A percentile compares a stretch with the other conserved stretches of the same genome.
phyloP scores from a whole-genome alignment of 306 rosid genomes.

The Citrullus amarus region DNA sequence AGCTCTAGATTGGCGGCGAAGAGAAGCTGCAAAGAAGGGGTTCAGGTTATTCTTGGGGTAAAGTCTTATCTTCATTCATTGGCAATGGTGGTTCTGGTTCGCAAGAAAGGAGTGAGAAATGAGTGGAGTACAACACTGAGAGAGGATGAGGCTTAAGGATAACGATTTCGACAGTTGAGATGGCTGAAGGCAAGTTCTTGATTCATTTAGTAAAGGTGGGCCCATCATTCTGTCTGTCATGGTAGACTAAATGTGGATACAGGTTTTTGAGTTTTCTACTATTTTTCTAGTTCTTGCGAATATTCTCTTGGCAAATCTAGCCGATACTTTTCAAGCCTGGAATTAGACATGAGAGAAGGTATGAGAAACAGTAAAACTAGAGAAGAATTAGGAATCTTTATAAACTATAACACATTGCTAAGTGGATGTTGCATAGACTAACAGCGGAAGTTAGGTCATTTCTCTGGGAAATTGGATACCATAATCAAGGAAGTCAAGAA shows the following conservation, averaged over 20 bases:
- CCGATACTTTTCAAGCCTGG: neutral
- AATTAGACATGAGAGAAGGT: neutral
- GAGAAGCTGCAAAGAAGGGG: neutral
- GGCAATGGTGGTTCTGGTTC: neutral
- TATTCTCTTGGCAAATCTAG: neutral
- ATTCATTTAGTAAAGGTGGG: neutral
- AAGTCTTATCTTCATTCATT: conserved; percentile 7
- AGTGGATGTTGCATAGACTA: conserved; percentile 16
- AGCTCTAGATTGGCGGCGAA: neutral
- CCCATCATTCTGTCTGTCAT: neutral
- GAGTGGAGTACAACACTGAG: neutral
- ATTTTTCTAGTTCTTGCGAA: neutral
- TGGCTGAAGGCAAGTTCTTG: neutral
- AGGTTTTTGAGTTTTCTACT: neutral
- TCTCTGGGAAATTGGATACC: neutral
- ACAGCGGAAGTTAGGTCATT: neutral
- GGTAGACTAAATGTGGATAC: neutral
- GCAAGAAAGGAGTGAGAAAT: neutral
- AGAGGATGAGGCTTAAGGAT: conserved; percentile 11
- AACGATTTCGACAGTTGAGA: conserved; percentile 7
- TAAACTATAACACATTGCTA: conserved; percentile 33
- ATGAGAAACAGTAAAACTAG: neutral
- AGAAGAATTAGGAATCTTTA: neutral
- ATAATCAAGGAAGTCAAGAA: neutral
- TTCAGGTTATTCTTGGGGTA: neutral